Evolutionary conservation across 148 eudicot species (phyloP), one percentile per base, ranked within the genome.

Genomic region (Rhododendron mucronatum): DNA sequence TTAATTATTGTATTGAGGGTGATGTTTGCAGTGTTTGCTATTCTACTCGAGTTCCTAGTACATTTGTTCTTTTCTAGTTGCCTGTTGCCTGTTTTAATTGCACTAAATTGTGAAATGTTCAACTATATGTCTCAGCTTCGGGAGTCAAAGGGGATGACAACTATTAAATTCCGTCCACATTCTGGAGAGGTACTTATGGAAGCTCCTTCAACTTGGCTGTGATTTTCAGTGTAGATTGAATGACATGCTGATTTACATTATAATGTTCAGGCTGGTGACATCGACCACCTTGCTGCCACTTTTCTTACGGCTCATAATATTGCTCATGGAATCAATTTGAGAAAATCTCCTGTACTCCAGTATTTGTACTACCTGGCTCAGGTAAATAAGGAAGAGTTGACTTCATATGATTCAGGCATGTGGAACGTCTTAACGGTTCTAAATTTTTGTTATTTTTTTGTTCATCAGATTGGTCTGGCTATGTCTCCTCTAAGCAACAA

Each of bases 401-500:
- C 26, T 77, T 77, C 44, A 26, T 45, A 11, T 59, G 7, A 16
- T 81, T 78, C 59, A 35, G 35, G 80, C 59, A 50, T 81, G 48
- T 73, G 59, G 74, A 51, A 78, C 65, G 51, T 57, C 45, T 76
- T 76, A 39, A 83, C 78, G 48, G 55, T 83, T 33, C 85, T 7
- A 55, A 14, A 73, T 89, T 78, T 23, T 13, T 51, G 11, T 11
- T 84, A 57, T 73, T 53, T 53, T 77, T 74, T 69, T 85, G 83
- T 80, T 88, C 77, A 80, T 83, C 94, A 97, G 99, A 97, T 97
- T 93, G 99, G 99, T 75, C 89, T 97, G 84, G 96, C 98, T 73
- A 97, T 97, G 99, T 97, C 99, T 89, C 99, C 99, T 76, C 92
- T 97, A 88, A 97, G 99, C 93, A 97, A 97, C 96, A 97, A 97